These are phyloP conservation scores for Amaranthus palmeri DNA, from an alignment of 148 eudicot genomes.

Conservation along the genomic window DNA sequence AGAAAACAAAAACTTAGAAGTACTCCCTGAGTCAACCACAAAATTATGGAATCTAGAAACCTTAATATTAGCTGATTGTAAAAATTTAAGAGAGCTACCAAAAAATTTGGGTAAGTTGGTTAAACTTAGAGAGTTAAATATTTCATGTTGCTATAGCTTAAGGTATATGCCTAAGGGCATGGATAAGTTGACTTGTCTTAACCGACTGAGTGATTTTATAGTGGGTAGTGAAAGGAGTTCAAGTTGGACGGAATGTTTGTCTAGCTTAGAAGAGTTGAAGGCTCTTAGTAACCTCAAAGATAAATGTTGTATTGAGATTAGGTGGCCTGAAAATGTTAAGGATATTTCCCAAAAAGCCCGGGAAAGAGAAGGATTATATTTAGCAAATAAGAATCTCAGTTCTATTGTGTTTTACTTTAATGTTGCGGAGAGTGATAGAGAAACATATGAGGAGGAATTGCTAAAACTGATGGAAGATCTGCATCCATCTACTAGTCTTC, in stretches of 20 bases:
- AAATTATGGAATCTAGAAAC: slow-evolving; percentile 15
- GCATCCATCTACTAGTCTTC: no score
- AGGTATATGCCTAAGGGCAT: slow-evolving; percentile 19
- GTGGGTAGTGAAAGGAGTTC: slow-evolving; percentile 7
- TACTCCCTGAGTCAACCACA: slow-evolving; percentile 7
- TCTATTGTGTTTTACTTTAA: no score
- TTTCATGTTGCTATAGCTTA: background rate
- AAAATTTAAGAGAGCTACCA: background rate
- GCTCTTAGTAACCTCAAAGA: slow-evolving; percentile 14
- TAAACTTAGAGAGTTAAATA: slow-evolving; percentile 7
- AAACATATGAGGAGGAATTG: no score
- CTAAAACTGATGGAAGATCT: no score
- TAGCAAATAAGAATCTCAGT: no score
- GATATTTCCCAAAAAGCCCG: background rate
- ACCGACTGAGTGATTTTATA: background rate
- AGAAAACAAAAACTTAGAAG: background rate
- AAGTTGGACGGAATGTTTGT: background rate
- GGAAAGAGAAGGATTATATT: background rate
- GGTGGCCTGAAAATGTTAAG: background rate
- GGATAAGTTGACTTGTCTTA: slow-evolving; percentile 11
- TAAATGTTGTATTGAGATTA: background rate
- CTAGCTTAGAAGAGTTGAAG: slow-evolving; percentile 1
- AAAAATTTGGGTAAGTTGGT: background rate
- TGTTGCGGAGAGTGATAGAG: no score
- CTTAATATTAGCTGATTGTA: background rate